Evolutionary conservation across 2,329 filamentous ascomycete genomes (phyloP), one percentile per base, ranked within the genome.

Genomic region (Tolypocladium ophioglossoides): DNA sequence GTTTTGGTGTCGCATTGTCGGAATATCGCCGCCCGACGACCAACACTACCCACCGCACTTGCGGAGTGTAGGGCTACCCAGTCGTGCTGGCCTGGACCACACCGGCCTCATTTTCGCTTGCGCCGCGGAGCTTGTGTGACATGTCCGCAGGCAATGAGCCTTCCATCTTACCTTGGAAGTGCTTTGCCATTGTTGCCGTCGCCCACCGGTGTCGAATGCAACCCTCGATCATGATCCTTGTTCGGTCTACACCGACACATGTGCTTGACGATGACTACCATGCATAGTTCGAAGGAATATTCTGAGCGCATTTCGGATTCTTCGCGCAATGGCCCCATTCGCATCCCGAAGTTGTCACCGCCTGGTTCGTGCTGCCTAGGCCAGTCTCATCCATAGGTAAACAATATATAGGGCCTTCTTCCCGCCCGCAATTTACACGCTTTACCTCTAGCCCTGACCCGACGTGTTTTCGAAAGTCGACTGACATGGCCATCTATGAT

Each of bases 401-500:
- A n/a, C 22, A 18, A 5, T 20, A 34, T 32, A 48, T 48, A 32
- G 1, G 27, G 10, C 44, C 44, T 8, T 14, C 18, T 11, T 10
- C 16, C 27, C 18, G 11, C 44, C 44, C 27, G 20, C 27, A 11
- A 9, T n/a, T 27, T n/a, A 6, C 9, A 12, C 4, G 18, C 16
- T n/a, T 3, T 32, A 11, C 44, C 30, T 18, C 27, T n/a, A 27
- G 8, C 24, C 27, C 20, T 32, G 4, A 6, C 18, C 5, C 30
- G 2, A 30, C 27, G n/a, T 11, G 4, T 7, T 20, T n/a, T 34
- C 10, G 27, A 32, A 7, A 12, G 4, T 7, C 44, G 24, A 48
- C n/a, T 27, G 24, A 35, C 32, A 59, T 56, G 56, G 38, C 54
- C 6, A 50, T 63, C 55, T 58, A 52, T 48, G 58, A 63, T 30